Evolutionary conservation across 768 basidiomycete genomes (phyloP).

Genomic region (Lactarius evosmus): DNA sequence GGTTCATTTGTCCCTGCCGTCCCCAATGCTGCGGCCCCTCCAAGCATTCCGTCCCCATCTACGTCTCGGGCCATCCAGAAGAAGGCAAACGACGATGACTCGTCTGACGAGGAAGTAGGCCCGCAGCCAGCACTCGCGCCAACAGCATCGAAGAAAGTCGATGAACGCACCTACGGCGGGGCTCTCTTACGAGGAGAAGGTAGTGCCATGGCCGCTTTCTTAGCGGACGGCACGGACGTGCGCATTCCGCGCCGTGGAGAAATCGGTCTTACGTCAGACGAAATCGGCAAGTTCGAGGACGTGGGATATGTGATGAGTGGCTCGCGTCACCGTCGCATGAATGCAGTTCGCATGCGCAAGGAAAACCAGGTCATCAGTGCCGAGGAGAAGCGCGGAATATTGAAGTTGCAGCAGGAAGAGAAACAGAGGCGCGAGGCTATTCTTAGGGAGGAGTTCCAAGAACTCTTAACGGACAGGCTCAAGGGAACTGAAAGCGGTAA

Average conservation of each 20-base stretch:
- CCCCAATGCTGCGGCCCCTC: conserved; percentile 25
- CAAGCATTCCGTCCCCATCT: conserved; percentile 14
- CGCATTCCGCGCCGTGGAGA: conserved; percentile 99
- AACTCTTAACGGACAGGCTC: conserved; percentile 73
- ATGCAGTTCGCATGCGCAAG: conserved; percentile 97
- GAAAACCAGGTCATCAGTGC: conserved; percentile 99
- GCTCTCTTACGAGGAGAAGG: conserved; percentile 93
- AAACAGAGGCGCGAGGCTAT: conserved; percentile 86
- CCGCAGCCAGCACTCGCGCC: conserved; percentile 61
- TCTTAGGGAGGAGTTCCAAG: conserved; percentile 84
- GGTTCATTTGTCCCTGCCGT: conserved; percentile 32
- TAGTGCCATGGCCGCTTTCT: conserved; percentile 95
- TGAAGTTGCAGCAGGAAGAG: conserved; percentile 95
- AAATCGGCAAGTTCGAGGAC: conserved; percentile 83
- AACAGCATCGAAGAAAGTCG: conserved; percentile 46
- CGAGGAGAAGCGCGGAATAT: conserved; percentile 94
- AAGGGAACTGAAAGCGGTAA: conserved; percentile 44
- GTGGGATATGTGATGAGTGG: conserved; percentile 99
- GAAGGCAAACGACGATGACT: conserved; percentile 4
- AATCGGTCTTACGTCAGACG: conserved; percentile 85
- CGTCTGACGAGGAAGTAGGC: conserved; percentile 61
- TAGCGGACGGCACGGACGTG: conserved; percentile 70
- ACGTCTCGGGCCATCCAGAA: background rate
- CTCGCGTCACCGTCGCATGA: conserved; percentile 92
- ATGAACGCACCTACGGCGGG: conserved; percentile 86